Evolutionary conservation across 163 green algal species (phyloP).

Genomic region (Chlorella variabilis): DNA sequence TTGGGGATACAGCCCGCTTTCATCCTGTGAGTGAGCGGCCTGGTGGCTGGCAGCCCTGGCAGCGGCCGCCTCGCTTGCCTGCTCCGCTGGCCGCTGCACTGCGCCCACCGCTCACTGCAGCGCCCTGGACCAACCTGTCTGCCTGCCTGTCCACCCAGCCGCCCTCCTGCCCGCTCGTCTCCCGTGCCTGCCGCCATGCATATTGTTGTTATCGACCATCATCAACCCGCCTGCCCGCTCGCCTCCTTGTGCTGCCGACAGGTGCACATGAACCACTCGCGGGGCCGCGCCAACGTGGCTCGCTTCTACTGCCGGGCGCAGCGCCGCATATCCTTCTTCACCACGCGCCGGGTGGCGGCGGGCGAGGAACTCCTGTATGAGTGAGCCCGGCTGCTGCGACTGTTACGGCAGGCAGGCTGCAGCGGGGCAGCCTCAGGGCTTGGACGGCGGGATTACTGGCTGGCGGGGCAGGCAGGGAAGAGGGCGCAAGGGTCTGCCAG

Average conservation of each 20-base stretch:
- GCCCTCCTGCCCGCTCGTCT: too few species aligned
- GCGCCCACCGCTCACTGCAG: neutral
- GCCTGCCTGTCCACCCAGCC: too few species aligned
- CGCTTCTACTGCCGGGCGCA: slow-evolving; percentile 29
- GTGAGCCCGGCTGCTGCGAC: neutral
- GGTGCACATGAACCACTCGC: slow-evolving; percentile 72
- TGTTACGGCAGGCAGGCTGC: neutral
- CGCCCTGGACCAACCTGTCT: too few species aligned
- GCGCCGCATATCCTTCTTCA: slow-evolving; percentile 42
- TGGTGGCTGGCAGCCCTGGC: neutral
- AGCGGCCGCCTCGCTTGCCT: neutral
- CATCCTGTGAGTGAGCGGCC: slow-evolving; percentile 37
- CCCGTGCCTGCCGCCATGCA: too few species aligned
- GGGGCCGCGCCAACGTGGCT: slow-evolving; percentile 53
- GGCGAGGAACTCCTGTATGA: slow-evolving; percentile 55
- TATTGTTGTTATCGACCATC: too few species aligned
- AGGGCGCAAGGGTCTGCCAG: too few species aligned
- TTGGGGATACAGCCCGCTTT: slow-evolving; percentile 50
- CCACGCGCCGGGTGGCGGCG: slow-evolving; percentile 30
- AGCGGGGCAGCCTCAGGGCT: neutral
- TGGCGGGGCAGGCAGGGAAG: too few species aligned
- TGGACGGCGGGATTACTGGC: too few species aligned
- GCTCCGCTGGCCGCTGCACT: neutral
- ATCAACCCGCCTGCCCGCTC: too few species aligned
- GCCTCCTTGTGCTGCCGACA: too few species aligned